These are phyloP conservation scores for Taphrina populina DNA, from an alignment of 1,139 yeast genomes.

Conservation along the genomic window DNA sequence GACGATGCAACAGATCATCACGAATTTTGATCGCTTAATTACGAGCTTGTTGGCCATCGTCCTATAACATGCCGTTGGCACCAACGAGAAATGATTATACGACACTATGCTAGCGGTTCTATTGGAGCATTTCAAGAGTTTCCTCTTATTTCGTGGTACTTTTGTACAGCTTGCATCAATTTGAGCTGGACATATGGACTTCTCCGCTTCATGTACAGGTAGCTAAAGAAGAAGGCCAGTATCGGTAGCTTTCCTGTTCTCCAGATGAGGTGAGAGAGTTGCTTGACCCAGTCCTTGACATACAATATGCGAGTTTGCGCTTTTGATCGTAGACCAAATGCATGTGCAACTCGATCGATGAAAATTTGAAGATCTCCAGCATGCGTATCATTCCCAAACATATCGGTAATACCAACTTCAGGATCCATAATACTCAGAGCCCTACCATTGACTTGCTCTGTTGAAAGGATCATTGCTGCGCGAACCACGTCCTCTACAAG, in stretches of 20 bases:
- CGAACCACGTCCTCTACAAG: conserved; percentile 24
- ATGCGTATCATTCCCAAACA: conserved; percentile 16
- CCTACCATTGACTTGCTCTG: conserved; percentile 10
- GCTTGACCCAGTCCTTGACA: conserved; percentile 13
- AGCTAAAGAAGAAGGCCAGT: conserved; percentile 3
- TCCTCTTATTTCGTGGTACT: conserved; percentile 13
- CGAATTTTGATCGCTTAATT: too few relatives aligned
- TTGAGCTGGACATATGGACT: conserved; percentile 18
- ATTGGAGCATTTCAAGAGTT: too few relatives aligned
- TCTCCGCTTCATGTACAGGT: conserved; percentile 2
- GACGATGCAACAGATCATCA: too few relatives aligned
- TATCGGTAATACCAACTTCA: conserved; percentile 12
- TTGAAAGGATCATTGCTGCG: conserved; percentile 20
- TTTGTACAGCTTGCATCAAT: conserved; percentile 13
- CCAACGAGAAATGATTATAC: too few relatives aligned
- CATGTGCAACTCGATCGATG: conserved; percentile 20
- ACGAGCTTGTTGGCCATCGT: too few relatives aligned
- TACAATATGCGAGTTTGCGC: conserved; percentile 1
- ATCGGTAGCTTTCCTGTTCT: conserved; percentile 13
- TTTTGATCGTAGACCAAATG: conserved; percentile 5
- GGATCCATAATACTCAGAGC: conserved; percentile 28
- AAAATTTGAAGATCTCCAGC: conserved; percentile 27
- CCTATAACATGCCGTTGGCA: too few relatives aligned
- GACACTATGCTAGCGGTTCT: too few relatives aligned
- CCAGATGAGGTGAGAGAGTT: conserved; percentile 8